These are phyloP conservation scores for Penicillium sp. DNA, from an alignment of 2,329 filamentous ascomycete species.

Conservation along the genomic window DNA sequence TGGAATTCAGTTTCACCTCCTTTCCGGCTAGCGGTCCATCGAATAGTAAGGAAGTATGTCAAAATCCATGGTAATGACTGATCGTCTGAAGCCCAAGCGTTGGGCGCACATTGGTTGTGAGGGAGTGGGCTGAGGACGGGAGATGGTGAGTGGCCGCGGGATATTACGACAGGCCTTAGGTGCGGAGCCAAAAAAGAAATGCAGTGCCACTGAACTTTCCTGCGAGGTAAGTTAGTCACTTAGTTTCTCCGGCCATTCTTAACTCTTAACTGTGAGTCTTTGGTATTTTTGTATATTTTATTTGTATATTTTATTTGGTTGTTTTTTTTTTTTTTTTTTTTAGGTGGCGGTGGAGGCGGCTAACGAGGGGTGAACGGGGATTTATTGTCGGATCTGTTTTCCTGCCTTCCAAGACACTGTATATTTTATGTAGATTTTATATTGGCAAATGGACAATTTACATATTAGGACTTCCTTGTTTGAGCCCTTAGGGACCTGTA, in stretches of 20 bases:
- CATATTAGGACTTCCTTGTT: background rate
- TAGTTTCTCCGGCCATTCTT: background rate
- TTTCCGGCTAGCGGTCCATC: slow-evolving; percentile 23
- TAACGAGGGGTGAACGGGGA: slow-evolving; percentile 1
- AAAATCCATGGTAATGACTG: slow-evolving; percentile 29
- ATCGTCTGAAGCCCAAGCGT: slow-evolving; percentile 29
- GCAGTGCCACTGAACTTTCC: slow-evolving; percentile 5
- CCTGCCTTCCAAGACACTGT: background rate
- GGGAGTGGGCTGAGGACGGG: background rate
- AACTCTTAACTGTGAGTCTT: background rate
- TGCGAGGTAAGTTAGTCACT: background rate
- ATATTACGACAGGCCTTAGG: slow-evolving; percentile 7
- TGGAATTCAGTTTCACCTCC: slow-evolving; percentile 24
- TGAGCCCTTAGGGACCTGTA: background rate
- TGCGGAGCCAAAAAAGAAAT: slow-evolving; percentile 5
- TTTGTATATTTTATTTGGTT: background rate
- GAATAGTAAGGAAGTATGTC: slow-evolving; percentile 20
- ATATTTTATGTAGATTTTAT: background rate
- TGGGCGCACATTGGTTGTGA: slow-evolving; percentile 16
- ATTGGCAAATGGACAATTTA: background rate
- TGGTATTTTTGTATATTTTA: too few relatives aligned
- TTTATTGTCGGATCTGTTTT: slow-evolving; percentile 1
- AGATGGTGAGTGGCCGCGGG: slow-evolving; percentile 9
- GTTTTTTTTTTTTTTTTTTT: background rate
- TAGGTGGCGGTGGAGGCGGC: slow-evolving; percentile 11